A percentile compares a stretch with the other conserved stretches of the same genome.
phyloP scores from a whole-genome alignment of 768 basidiomycete species.

The Rubroboletus pulcherrimus region DNA sequence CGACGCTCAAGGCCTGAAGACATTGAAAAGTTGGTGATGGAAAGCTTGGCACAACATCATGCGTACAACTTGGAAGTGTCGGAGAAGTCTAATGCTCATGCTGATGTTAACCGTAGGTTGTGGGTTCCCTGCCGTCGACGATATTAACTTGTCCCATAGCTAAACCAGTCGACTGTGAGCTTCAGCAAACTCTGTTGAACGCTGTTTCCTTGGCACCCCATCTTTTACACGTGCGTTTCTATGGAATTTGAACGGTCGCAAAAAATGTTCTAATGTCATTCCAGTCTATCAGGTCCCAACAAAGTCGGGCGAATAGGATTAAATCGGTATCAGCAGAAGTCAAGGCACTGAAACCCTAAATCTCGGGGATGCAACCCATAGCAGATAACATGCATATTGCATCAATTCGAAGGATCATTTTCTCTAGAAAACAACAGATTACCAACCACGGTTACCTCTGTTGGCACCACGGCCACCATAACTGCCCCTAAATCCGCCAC shows the following conservation, averaged over 20 bases:
- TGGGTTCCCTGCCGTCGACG: neutral
- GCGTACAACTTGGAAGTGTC: constrained; percentile 26
- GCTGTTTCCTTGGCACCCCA: constrained; percentile 43
- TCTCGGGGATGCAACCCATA: neutral
- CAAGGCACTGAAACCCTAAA: constrained; percentile 47
- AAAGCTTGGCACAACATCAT: constrained; percentile 37
- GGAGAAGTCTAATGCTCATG: constrained; percentile 2
- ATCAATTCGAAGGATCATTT: neutral
- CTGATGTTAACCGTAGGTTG: constrained; percentile 11
- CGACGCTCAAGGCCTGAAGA: constrained; percentile 60
- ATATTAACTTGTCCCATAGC: constrained; percentile 11
- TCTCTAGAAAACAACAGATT: constrained; percentile 9
- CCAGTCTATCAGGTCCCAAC: constrained; percentile 47
- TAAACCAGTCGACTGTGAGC: constrained; percentile 19
- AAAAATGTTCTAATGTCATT: neutral
- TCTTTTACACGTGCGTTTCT: constrained; percentile 46
- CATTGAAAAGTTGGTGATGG: constrained; percentile 41
- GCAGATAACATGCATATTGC: neutral
- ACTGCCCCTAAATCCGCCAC: constrained; percentile 47
- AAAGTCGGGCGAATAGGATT: constrained; percentile 47
- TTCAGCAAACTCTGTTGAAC: constrained; percentile 29
- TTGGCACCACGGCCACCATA: constrained; percentile 40
- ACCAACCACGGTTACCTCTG: constrained; percentile 51
- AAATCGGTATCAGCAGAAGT: constrained; percentile 46
- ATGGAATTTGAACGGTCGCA: neutral